Conservation (phyloP, 805 yeast genomes). For the Saccharomycopsis sp. region DNA sequence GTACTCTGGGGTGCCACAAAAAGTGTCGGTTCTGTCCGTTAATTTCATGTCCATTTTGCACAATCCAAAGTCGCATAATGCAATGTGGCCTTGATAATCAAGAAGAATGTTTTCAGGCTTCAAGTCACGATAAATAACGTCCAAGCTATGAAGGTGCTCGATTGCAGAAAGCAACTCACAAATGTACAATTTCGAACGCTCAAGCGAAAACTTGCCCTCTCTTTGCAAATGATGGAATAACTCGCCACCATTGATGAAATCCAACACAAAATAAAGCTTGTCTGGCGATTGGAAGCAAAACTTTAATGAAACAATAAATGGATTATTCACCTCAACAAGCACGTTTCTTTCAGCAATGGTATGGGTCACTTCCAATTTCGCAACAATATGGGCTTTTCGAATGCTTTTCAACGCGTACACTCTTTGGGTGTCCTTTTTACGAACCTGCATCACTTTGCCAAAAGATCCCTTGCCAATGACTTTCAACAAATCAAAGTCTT, state of each 20-base stretch:
- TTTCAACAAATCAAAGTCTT: constrained; percentile 85
- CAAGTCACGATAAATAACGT: constrained; percentile 89
- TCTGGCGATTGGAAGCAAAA: constrained; percentile 97
- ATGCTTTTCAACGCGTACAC: constrained; percentile 91
- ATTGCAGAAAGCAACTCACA: constrained; percentile 91
- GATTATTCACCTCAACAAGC: constrained; percentile 83
- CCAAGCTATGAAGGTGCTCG: constrained; percentile 82
- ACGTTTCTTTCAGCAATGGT: constrained; percentile 96
- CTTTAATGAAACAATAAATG: constrained; percentile 92
- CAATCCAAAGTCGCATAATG: constrained; percentile 92
- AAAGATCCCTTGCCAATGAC: constrained; percentile 98
- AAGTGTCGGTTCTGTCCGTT: constrained; percentile 81
- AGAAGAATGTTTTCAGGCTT: constrained; percentile 93
- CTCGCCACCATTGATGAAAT: constrained; percentile 96
- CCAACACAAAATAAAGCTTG: constrained; percentile 79
- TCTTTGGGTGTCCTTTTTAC: constrained; percentile 89
- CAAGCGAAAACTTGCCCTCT: constrained; percentile 71
- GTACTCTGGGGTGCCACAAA: constrained; percentile 98
- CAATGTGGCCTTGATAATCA: constrained; percentile 96
- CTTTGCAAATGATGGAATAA: constrained; percentile 88
- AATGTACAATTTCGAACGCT: constrained; percentile 85
- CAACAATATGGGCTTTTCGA: constrained; percentile 88
- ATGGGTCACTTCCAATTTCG: constrained; percentile 90
- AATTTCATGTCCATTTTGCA: constrained; percentile 92
- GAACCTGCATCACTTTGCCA: constrained; percentile 98